These are phyloP conservation scores for Ascochyta clinopodiicola DNA, from an alignment of 2,329 filamentous ascomycete species.

Conservation along the genomic window DNA sequence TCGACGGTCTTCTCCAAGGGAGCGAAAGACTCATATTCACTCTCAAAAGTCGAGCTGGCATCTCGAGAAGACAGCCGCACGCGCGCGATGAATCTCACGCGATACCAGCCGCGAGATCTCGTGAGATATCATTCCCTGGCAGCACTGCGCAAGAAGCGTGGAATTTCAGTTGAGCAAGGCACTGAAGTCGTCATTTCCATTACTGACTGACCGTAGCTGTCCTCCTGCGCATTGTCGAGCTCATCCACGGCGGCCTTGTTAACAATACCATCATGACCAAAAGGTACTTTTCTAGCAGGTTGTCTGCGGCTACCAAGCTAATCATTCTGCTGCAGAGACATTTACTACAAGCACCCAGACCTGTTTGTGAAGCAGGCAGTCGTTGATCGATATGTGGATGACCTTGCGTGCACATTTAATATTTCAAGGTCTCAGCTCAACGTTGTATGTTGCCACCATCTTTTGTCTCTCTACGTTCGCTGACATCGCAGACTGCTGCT, in stretches of 20 bases:
- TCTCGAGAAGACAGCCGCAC: constrained; percentile 28
- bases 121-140: constrained; percentile 60
- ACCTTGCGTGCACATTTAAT: constrained; percentile 73
- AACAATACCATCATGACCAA: constrained; percentile 61
- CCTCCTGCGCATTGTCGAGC: constrained; percentile 61
- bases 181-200: neutral
- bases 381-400: constrained; percentile 76
- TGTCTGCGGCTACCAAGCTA: constrained; percentile 3
- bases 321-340: constrained; percentile 62
- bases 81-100: neutral
- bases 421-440: constrained; percentile 70
- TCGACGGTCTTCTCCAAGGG: constrained; percentile 60
- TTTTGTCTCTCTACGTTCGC: constrained; percentile 12
- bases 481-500: constrained; percentile 66
- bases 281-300: constrained; percentile 49
- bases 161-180: constrained; percentile 57
- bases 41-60: constrained; percentile 49
- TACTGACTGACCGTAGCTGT: constrained; percentile 52
- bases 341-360: constrained; percentile 78
- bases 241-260: constrained; percentile 61
- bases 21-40: constrained; percentile 57
- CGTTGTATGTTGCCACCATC: constrained; percentile 61
- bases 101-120: constrained; percentile 24
- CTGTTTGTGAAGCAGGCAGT: constrained; percentile 72
- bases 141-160: constrained; percentile 63